Conservation (phyloP, 1,284 basidiomycete species). For the Trametes pubescens region DNA sequence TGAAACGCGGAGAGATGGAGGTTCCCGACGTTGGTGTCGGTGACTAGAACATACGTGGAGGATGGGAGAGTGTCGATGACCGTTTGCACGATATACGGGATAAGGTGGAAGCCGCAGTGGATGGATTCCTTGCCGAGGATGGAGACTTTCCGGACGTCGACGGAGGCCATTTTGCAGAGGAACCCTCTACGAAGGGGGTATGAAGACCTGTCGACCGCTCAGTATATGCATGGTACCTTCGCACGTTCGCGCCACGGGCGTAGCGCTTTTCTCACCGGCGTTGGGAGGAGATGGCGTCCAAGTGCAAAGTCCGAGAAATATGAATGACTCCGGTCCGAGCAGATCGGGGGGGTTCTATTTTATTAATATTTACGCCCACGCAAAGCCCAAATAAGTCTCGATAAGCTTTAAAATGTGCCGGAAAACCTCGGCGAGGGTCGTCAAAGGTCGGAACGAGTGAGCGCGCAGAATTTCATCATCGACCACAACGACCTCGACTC, state of each 20-base stretch:
- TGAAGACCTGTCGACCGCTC: too few relatives aligned
- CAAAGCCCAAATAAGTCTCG: too few relatives aligned
- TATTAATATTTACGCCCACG: not conserved
- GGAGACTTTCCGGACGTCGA: slow-evolving; percentile 72
- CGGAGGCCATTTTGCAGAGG: slow-evolving; percentile 42
- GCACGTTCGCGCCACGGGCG: slow-evolving; percentile 1
- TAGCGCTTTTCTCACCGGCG: not conserved
- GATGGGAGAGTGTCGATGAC: slow-evolving; percentile 80
- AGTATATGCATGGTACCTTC: too few relatives aligned
- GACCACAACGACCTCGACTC: slow-evolving; percentile 18
- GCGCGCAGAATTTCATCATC: slow-evolving; percentile 24
- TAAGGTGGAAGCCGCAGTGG: slow-evolving; percentile 91
- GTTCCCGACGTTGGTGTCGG: slow-evolving; percentile 88
- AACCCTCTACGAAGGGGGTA: too few relatives aligned
- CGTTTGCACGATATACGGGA: slow-evolving; percentile 86
- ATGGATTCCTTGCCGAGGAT: slow-evolving; percentile 91
- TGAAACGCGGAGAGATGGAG: slow-evolving; percentile 80
- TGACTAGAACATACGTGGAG: slow-evolving; percentile 93
- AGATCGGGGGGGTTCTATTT: not conserved
- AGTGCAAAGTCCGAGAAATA: too few relatives aligned
- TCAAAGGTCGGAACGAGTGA: not conserved
- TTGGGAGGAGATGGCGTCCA: not conserved
- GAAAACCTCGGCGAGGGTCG: slow-evolving; percentile 14
- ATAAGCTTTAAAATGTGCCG: slow-evolving; percentile 7
- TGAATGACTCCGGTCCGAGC: slow-evolving; percentile 20